Conservation (phyloP, 1,284 basidiomycete species). For the Ustilago shanxiensis region DNA sequence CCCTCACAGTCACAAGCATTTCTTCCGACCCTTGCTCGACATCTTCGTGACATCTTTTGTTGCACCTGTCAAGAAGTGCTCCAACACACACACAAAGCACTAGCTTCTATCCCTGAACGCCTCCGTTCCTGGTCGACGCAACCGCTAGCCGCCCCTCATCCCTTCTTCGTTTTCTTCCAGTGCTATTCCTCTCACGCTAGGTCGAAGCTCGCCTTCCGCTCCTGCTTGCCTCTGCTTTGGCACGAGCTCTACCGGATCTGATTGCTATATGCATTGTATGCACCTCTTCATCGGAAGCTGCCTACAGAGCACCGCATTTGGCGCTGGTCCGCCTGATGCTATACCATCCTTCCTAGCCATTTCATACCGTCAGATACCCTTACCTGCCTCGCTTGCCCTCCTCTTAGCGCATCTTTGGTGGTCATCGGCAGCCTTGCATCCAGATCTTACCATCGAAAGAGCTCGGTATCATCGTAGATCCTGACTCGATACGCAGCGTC, state of each 20-base stretch:
- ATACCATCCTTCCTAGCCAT: background rate
- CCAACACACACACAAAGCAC: background rate
- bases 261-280: constrained; percentile 15
- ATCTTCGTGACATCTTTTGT: background rate
- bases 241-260: background rate
- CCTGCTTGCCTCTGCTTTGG: background rate
- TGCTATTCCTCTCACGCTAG: background rate
- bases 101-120: background rate
- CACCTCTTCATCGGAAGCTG: constrained; percentile 13
- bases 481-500: constrained; percentile 19
- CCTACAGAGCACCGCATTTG: constrained; percentile 23
- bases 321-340: constrained; percentile 35
- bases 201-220: background rate
- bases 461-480: constrained; percentile 15
- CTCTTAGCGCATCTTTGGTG: background rate
- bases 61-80: constrained; percentile 5
- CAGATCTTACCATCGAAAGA: background rate
- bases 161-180: background rate
- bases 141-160: background rate
- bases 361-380: background rate
- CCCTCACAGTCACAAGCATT: no score
- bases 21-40: no score
- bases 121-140: background rate
- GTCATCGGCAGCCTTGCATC: no score
- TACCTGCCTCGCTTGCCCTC: background rate